Evolutionary conservation across 1,139 yeast species (phyloP).

Genomic region (Kodamaea derodonti): DNA sequence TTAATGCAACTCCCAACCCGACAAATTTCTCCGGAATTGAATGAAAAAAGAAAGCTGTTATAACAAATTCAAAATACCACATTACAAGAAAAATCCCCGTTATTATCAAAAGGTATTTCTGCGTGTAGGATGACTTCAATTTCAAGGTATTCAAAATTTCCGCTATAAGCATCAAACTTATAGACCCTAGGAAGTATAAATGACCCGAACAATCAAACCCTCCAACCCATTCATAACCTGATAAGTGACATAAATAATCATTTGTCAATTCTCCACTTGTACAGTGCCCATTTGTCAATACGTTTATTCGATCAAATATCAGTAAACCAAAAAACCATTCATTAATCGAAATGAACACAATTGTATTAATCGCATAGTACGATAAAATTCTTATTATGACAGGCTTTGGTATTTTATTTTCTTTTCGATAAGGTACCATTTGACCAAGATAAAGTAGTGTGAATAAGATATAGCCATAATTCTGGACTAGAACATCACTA

Average conservation of each 20-base stretch:
- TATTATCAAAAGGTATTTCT: not conserved
- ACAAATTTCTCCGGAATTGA: constrained; percentile 51
- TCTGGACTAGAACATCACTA: constrained; percentile 17
- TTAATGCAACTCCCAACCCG: constrained; percentile 48
- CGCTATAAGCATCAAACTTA: constrained; percentile 41
- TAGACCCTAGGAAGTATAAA: constrained; percentile 48
- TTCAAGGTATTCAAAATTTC: constrained; percentile 20
- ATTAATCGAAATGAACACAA: constrained; percentile 17
- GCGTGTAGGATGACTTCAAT: constrained; percentile 1
- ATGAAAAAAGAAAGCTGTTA: constrained; percentile 64
- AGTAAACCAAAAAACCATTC: constrained; percentile 49
- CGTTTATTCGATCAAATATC: constrained; percentile 40
- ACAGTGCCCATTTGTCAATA: constrained; percentile 42
- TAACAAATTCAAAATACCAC: constrained; percentile 44
- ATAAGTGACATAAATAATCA: not conserved
- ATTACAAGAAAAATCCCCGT: constrained; percentile 17
- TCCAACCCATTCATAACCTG: constrained; percentile 44
- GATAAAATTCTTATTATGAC: constrained; percentile 5
- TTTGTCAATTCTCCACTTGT: constrained; percentile 3
- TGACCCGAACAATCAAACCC: constrained; percentile 69
- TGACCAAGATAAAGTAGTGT: constrained; percentile 16
- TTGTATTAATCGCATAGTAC: constrained; percentile 15
- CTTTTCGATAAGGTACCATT: constrained; percentile 5
- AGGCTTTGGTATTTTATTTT: constrained; percentile 7
- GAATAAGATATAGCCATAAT: constrained; percentile 29